Conservation (phyloP, 352 stramenopile species). For the Pythium apleroticum region DNA sequence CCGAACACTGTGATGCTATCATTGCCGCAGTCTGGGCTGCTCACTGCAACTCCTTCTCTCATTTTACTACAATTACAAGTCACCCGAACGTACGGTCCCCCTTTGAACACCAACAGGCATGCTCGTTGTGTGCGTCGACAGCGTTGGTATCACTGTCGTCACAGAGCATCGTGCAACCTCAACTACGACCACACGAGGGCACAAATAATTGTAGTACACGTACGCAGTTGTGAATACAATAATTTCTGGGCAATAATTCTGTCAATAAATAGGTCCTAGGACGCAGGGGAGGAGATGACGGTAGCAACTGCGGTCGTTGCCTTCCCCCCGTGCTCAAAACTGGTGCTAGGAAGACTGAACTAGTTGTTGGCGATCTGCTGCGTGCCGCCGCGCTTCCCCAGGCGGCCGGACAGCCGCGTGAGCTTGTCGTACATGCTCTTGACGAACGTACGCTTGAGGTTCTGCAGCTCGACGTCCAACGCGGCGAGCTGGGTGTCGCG, state of each 20-base stretch:
- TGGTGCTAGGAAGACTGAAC: background rate
- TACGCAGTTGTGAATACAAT: background rate
- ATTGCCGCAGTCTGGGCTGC: background rate
- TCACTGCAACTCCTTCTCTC: no score
- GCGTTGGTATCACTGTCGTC: slow-evolving; percentile 1
- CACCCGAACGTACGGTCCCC: no score
- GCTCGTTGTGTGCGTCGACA: background rate
- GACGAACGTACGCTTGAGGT: slow-evolving; percentile 60
- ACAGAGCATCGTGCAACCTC: background rate
- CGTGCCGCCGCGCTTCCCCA: slow-evolving; percentile 20
- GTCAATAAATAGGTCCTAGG: slow-evolving; percentile 11
- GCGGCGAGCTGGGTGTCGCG: slow-evolving; percentile 67
- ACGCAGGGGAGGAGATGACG: slow-evolving; percentile 4
- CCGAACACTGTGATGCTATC: background rate
- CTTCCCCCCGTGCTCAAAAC: background rate
- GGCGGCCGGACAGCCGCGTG: slow-evolving; percentile 39
- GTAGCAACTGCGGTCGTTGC: slow-evolving; percentile 21
- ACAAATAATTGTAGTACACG: no score
- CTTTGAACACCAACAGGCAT: no score
- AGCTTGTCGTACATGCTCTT: slow-evolving; percentile 56
- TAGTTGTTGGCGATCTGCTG: slow-evolving; percentile 23
- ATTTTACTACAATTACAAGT: no score
- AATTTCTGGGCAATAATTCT: background rate
- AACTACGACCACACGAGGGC: background rate
- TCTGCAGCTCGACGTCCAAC: slow-evolving; percentile 62